Evolutionary conservation across 225 moss, liverwort and hornwort genomes (phyloP).

Genomic region (Sphagnum contortum): DNA sequence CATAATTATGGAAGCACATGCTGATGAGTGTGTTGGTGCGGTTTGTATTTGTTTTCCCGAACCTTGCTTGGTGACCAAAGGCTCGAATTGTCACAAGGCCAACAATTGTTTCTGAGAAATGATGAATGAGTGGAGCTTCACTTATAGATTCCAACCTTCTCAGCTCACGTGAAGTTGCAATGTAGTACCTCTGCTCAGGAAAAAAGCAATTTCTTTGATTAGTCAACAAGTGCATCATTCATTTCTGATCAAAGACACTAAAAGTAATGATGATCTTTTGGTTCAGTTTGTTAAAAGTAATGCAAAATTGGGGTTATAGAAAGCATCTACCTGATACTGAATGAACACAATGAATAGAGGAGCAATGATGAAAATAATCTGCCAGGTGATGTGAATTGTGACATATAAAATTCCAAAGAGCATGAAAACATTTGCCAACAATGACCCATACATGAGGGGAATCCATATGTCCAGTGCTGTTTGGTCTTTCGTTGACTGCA

Average conservation of each 20-base stretch:
- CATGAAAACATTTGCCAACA: conserved; percentile 3
- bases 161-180: conserved; percentile 37
- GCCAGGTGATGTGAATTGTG: conserved; percentile 9
- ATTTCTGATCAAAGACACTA: too few species aligned
- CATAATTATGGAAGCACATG: conserved; percentile 31
- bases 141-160: conserved; percentile 24
- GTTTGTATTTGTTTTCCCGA: conserved; percentile 18
- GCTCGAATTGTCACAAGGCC: conserved; percentile 41
- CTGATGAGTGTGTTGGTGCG: conserved; percentile 16
- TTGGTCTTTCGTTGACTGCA: conserved; percentile 16
- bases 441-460: conserved; percentile 9
- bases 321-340: conserved; percentile 9
- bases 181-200: conserved; percentile 22
- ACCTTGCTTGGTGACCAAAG: conserved; percentile 24
- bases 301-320: too few species aligned
- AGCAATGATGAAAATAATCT: conserved; percentile 8
- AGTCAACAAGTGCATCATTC: too few species aligned
- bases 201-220: too few species aligned
- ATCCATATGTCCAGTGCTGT: conserved; percentile 4
- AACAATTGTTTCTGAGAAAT: conserved; percentile 36
- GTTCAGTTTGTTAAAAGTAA: too few species aligned
- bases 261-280: too few species aligned
- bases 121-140: conserved; percentile 21
- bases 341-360: conserved; percentile 1
- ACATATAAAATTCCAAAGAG: conserved; percentile 10